phyloP scores from a whole-genome alignment of 371 early-diverging fungal genomes.

The Mortierella sp. region DNA sequence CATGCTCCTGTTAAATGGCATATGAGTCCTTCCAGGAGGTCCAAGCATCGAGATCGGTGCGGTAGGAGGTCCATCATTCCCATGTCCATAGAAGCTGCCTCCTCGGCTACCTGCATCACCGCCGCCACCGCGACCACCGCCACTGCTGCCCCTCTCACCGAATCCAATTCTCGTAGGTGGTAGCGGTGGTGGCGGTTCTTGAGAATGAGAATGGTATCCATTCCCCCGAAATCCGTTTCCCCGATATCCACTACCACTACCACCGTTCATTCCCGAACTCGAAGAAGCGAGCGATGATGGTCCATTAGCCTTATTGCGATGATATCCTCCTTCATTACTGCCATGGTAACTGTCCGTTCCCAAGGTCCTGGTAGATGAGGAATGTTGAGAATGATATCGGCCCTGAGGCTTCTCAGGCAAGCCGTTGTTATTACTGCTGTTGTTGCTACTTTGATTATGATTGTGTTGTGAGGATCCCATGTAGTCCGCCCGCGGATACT shows the following conservation, averaged over 20 bases:
- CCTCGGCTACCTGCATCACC: slow-evolving; percentile 1
- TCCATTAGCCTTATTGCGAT: slow-evolving; percentile 2
- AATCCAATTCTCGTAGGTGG: slow-evolving; percentile 44
- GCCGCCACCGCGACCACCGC: slow-evolving; percentile 7
- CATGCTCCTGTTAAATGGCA: slow-evolving; percentile 45
- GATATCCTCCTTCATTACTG: neutral
- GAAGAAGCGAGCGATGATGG: slow-evolving; percentile 13
- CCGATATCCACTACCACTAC: slow-evolving; percentile 10
- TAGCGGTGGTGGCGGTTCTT: slow-evolving; percentile 15
- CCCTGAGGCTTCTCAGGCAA: slow-evolving; percentile 40
- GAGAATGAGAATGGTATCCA: slow-evolving; percentile 10
- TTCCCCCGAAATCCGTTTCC: slow-evolving; percentile 29
- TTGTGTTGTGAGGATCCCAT: slow-evolving; percentile 10
- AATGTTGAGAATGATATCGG: slow-evolving; percentile 6
- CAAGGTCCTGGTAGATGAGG: slow-evolving; percentile 2
- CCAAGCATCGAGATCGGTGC: slow-evolving; percentile 15
- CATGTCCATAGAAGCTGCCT: slow-evolving; percentile 18
- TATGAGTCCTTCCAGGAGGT: slow-evolving; percentile 12
- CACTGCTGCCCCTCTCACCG: slow-evolving; percentile 13
- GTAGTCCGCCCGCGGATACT: slow-evolving; percentile 53
- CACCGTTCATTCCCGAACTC: slow-evolving; percentile 12
- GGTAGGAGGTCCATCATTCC: slow-evolving; percentile 11
- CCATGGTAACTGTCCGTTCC: slow-evolving; percentile 10
- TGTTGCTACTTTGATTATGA: slow-evolving; percentile 13
- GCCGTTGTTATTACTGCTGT: slow-evolving; percentile 14